A percentile compares a stretch with the other conserved stretches of the same genome.
These are phyloP conservation scores for Sarocladium brachiariae DNA, from an alignment of 2,329 filamentous ascomycete genomes.

Conservation along the genomic window DNA sequence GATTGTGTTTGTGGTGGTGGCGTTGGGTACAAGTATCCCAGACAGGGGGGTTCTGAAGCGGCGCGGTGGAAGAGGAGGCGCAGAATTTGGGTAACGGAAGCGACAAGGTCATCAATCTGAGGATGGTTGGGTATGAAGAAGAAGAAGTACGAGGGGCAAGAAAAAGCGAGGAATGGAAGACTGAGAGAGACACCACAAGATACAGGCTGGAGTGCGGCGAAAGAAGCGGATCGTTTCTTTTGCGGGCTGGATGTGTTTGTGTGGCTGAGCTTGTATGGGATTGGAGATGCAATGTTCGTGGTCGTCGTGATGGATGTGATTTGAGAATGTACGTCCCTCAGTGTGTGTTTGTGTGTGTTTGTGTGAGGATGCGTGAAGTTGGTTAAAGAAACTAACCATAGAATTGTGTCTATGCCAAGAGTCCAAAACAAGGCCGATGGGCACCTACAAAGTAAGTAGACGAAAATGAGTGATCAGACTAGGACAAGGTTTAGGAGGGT, in stretches of 20 bases:
- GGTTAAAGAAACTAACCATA: too few relatives aligned
- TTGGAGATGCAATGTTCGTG: not conserved
- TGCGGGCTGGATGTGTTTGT: too few relatives aligned
- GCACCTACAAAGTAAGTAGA: too few relatives aligned
- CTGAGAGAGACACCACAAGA: not conserved
- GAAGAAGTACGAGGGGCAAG: not conserved
- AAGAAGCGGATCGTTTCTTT: not conserved
- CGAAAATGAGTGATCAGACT: too few relatives aligned
- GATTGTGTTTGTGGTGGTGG: not conserved
- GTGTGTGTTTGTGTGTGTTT: too few relatives aligned
- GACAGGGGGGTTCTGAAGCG: not conserved
- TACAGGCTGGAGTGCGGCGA: not conserved
- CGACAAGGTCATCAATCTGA: not conserved
- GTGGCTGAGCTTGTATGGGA: too few relatives aligned
- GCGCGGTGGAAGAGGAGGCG: slow-evolving; percentile 5
- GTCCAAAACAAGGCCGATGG: too few relatives aligned
- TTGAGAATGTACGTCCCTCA: not conserved
- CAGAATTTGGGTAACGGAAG: not conserved
- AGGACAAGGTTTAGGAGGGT: too few relatives aligned
- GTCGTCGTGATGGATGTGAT: too few relatives aligned
- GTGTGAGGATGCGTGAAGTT: too few relatives aligned
- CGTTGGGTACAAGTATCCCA: slow-evolving; percentile 1
- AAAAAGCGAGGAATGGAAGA: not conserved
- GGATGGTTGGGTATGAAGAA: slow-evolving; percentile 1
- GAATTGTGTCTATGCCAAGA: too few relatives aligned